Evolutionary conservation across 805 yeast genomes (phyloP), one percentile per base, ranked within the genome.

Genomic region (Candida pseudofarinosa): DNA sequence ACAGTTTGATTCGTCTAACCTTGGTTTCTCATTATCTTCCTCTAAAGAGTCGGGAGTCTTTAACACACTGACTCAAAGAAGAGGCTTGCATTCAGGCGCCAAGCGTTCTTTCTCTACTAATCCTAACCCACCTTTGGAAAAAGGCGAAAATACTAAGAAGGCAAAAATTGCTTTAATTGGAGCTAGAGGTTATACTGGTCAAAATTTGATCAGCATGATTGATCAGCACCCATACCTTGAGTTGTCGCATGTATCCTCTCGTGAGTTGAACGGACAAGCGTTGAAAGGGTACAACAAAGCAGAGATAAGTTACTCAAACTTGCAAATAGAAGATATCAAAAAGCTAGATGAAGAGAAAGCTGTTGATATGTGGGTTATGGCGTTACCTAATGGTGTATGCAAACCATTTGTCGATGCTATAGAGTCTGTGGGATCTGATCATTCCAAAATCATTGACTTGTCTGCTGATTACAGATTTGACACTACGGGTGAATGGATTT

Each of bases 361-460:
- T 41, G 87, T 93, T 45, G 99, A 93, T 58, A 84, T 90, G 40
- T 93, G 99, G 99, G 95, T 95, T 19, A 93, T 95, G 99, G 99
- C 99, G 1, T 76, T 93, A 56, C 99, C 99, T 50, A 93, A 93
- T 62, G 97, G 97, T 38, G 97, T 93, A 32, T 93, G 98, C 60
- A 81, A 82, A 60, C 93, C 89, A 42, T 85, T 86, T 61, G 93
- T 86, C 33, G 82, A 82, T 15, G 88, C 91, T 19, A 85, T 86
- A 53, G 87, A 82, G 51, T 73, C 81, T 16, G 85, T 82, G 20
- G 58, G 60, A n/a, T 54, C 57, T 38, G 85, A 90, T 37, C 74
- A 80, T 37, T 83, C 86, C 14, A 93, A 89, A 58, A 88, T 93
- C 45, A 75, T 93, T 48, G 99, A 93, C 60, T 73, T 93, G 45